A percentile compares a stretch with the other conserved stretches of the same genome.
Evolutionary conservation across 2,329 filamentous ascomycete species (phyloP).

Genomic region (Aspergillus niger): DNA sequence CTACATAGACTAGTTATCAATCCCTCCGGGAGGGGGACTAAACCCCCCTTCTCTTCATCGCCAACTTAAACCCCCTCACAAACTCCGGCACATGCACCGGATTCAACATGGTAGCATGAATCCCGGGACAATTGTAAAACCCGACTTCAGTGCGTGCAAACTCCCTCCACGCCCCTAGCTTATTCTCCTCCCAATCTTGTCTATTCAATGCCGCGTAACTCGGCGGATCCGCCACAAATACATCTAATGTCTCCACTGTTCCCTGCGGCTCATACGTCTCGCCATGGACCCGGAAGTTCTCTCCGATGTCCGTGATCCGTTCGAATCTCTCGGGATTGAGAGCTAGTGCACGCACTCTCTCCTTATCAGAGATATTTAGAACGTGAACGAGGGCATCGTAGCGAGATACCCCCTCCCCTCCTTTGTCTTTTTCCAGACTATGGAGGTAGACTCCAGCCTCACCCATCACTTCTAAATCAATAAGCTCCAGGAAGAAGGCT

Average conservation of each 20-base stretch:
- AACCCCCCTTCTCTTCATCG: neutral
- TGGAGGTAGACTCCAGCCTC: neutral
- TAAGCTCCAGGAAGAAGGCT: slow-evolving; percentile 1
- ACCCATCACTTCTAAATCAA: neutral
- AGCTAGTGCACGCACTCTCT: neutral
- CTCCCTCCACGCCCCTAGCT: slow-evolving; percentile 8
- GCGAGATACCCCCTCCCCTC: neutral
- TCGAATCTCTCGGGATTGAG: neutral
- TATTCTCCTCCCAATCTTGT: slow-evolving; percentile 9
- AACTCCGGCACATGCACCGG: slow-evolving; percentile 7
- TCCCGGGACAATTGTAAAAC: slow-evolving; percentile 7
- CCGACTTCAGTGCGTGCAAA: slow-evolving; percentile 4
- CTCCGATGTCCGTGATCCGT: slow-evolving; percentile 3
- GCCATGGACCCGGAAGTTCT: slow-evolving; percentile 5
- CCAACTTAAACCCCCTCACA: neutral
- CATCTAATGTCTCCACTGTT: slow-evolving; percentile 7
- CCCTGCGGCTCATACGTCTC: slow-evolving; percentile 7
- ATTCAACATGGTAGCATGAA: slow-evolving; percentile 11
- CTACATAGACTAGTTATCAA: no score
- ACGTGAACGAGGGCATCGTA: neutral
- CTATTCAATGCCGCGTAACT: neutral
- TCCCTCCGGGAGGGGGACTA: neutral
- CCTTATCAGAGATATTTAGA: neutral
- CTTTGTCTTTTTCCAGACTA: neutral
- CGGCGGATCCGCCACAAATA: slow-evolving; percentile 14